These are phyloP conservation scores for Trichoderma citrinoviride DNA, from an alignment of 2,329 filamentous ascomycete genomes.

Conservation along the genomic window DNA sequence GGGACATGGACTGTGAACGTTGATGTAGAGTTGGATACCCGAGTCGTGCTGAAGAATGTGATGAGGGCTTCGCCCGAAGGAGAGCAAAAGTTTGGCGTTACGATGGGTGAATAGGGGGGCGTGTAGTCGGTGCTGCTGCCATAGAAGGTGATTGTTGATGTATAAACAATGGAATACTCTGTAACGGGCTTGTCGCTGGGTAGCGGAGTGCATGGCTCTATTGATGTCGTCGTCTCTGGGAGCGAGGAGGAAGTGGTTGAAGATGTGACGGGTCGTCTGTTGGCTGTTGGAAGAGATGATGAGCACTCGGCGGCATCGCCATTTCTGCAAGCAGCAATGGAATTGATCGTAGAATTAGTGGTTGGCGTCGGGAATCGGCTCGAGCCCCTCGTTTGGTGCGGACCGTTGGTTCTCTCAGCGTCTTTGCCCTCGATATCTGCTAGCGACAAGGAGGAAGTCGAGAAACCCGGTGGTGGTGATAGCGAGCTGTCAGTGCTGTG, in stretches of 20 bases:
- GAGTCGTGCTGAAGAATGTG: slow-evolving; percentile 6
- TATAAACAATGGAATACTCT: slow-evolving; percentile 47
- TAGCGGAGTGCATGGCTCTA: slow-evolving; percentile 36
- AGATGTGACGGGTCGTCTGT: not conserved
- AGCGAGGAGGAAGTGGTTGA: not conserved
- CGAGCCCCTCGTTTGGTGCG: not conserved
- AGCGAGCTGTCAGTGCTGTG: too few species aligned
- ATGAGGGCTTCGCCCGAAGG: slow-evolving; percentile 17
- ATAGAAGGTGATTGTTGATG: slow-evolving; percentile 49
- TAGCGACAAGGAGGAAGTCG: not conserved
- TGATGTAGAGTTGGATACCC: slow-evolving; percentile 14
- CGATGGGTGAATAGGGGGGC: slow-evolving; percentile 43
- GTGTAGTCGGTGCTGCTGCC: slow-evolving; percentile 48
- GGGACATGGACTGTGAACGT: not conserved
- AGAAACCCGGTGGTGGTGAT: not conserved
- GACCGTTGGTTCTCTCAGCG: not conserved
- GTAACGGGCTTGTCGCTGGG: slow-evolving; percentile 34
- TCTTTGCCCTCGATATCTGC: not conserved
- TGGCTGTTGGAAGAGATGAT: not conserved
- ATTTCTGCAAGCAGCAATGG: not conserved
- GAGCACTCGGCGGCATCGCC: not conserved
- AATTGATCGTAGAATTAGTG: not conserved
- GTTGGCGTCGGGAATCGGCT: not conserved
- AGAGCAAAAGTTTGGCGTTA: slow-evolving; percentile 40
- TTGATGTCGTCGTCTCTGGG: slow-evolving; percentile 23